Evolutionary conservation across 805 yeast genomes (phyloP).

Genomic region (Saturnispora dispora): DNA sequence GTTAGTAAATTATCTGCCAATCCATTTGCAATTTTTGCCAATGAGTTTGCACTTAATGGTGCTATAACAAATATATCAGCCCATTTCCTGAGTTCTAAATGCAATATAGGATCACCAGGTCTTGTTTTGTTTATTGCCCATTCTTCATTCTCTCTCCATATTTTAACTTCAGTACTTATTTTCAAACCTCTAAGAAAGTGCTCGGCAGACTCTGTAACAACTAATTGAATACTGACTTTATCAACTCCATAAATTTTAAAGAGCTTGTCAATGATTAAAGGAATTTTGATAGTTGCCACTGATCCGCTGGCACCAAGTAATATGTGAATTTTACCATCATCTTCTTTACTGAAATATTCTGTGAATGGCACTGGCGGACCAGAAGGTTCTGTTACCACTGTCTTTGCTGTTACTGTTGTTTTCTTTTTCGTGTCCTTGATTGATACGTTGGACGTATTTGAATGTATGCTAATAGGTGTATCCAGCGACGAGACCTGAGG

Average conservation of each 20-base stretch:
- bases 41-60: slow-evolving; percentile 90
- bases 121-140: slow-evolving; percentile 51
- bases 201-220: slow-evolving; percentile 77
- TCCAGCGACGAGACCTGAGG: slow-evolving; percentile 9
- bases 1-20: slow-evolving; percentile 88
- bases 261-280: slow-evolving; percentile 77
- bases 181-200: slow-evolving; percentile 57
- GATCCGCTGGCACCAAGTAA: slow-evolving; percentile 92
- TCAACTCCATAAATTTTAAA: slow-evolving; percentile 69
- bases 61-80: slow-evolving; percentile 89
- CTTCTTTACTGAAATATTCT: slow-evolving; percentile 59
- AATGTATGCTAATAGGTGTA: slow-evolving; percentile 5
- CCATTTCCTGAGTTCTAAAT: slow-evolving; percentile 92
- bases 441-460: slow-evolving; percentile 7
- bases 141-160: slow-evolving; percentile 93
- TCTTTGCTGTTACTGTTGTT: slow-evolving; percentile 33
- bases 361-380: slow-evolving; percentile 69
- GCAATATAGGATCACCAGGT: slow-evolving; percentile 92
- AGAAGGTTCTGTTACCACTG: slow-evolving; percentile 46
- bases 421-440: slow-evolving; percentile 16
- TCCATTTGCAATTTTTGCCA: slow-evolving; percentile 84
- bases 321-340: slow-evolving; percentile 81
- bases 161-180: slow-evolving; percentile 57
- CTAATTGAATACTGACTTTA: slow-evolving; percentile 73
- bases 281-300: slow-evolving; percentile 92